Conservation (phyloP, 164 flowering plant species). For the Houttuynia cordata region DNA sequence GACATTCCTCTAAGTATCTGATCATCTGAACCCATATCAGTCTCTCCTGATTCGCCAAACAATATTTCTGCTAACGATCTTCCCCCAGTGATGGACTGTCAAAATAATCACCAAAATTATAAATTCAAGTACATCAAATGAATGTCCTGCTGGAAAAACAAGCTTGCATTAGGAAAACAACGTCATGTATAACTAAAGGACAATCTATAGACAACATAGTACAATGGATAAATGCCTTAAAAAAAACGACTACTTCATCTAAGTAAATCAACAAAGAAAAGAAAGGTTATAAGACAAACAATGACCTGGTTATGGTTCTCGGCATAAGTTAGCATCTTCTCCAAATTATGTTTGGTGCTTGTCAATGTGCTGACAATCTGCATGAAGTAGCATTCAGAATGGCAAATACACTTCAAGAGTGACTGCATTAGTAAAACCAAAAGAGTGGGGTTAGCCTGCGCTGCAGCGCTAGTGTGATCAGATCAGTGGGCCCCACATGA, state of each 20-base stretch:
- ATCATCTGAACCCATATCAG: slow-evolving; percentile 23
- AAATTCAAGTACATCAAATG: neutral
- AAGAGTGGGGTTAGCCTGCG: too few species aligned
- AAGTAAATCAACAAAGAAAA: neutral
- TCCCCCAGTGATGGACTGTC: slow-evolving; percentile 93
- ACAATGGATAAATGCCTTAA: too few species aligned
- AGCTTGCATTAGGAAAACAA: neutral
- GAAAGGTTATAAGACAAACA: neutral
- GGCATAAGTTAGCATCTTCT: slow-evolving; percentile 77
- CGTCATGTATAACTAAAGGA: too few species aligned
- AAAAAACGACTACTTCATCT: too few species aligned
- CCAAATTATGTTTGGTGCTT: slow-evolving; percentile 36
- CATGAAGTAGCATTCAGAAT: slow-evolving; percentile 2
- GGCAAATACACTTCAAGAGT: neutral
- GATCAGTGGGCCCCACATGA: too few species aligned
- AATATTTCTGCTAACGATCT: slow-evolving; percentile 81
- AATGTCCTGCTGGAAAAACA: neutral
- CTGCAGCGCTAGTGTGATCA: too few species aligned
- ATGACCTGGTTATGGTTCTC: slow-evolving; percentile 94
- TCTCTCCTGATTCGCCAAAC: slow-evolving; percentile 40
- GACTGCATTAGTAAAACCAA: too few species aligned
- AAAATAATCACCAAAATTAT: slow-evolving; percentile 7
- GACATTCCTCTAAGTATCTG: slow-evolving; percentile 57
- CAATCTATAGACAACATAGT: too few species aligned
- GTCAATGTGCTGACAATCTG: slow-evolving; percentile 63